Evolutionary conservation across 1,284 basidiomycete genomes (phyloP).

Genomic region (Sanguinoderma infundibulare): DNA sequence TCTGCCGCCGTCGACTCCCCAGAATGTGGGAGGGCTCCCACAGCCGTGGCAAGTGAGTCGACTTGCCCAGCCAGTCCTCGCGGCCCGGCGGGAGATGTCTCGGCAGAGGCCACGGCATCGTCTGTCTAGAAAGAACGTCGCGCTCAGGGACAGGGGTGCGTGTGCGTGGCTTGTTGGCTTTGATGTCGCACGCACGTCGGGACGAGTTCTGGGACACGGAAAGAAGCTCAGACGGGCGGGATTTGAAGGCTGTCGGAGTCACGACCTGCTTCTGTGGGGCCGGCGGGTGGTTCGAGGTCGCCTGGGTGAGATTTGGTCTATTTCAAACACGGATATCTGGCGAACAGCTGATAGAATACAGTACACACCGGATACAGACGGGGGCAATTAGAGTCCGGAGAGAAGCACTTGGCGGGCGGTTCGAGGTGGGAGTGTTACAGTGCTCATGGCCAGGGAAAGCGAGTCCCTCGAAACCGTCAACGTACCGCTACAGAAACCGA

Average conservation of each 20-base stretch:
- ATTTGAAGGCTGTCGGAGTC: slow-evolving; percentile 3
- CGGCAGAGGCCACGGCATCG: not conserved
- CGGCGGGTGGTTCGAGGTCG: not conserved
- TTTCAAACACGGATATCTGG: slow-evolving; percentile 15
- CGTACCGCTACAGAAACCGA: slow-evolving; percentile 8
- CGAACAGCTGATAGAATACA: not conserved
- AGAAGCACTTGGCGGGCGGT: not conserved
- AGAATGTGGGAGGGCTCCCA: slow-evolving; percentile 22
- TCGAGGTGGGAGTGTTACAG: not conserved
- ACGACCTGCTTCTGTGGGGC: not conserved
- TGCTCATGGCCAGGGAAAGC: not conserved
- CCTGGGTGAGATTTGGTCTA: slow-evolving; percentile 6
- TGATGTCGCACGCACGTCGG: not conserved
- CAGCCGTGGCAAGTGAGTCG: slow-evolving; percentile 19
- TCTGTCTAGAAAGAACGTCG: not conserved
- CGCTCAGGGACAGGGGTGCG: not conserved
- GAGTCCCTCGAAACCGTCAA: not conserved
- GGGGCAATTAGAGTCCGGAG: not conserved
- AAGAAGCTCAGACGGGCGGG: not conserved
- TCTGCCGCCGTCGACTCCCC: not conserved
- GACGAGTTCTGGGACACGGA: no score
- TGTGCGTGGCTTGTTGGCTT: not conserved
- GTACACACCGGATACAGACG: slow-evolving; percentile 22
- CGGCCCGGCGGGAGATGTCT: slow-evolving; percentile 2
- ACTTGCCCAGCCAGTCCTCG: slow-evolving; percentile 1